Percentiles rank a stretch among this genome's conserved stretches.
phyloP scores from a whole-genome alignment of 2,329 filamentous ascomycete species.

The Colletotrichum costaricense region DNA sequence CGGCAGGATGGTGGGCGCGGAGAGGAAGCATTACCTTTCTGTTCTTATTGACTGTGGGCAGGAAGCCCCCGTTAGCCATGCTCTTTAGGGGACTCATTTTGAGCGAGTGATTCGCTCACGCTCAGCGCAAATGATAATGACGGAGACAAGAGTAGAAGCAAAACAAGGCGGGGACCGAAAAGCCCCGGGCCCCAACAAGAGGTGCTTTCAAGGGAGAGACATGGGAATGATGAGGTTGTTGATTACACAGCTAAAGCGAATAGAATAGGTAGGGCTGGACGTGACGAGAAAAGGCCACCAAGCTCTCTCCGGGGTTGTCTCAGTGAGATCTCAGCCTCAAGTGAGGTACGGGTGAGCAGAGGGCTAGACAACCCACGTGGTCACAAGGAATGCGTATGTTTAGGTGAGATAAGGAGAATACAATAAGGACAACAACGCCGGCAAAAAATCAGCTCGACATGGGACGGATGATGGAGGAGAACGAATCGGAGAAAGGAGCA shows the following conservation, averaged over 20 bases:
- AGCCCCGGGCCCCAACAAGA: conserved; percentile 20
- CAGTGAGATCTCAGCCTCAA: conserved; percentile 28
- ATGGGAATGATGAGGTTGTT: conserved; percentile 22
- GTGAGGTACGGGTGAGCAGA: not conserved
- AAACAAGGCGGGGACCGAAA: conserved; percentile 13
- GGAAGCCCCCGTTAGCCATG: conserved; percentile 63
- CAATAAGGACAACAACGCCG: conserved; percentile 7
- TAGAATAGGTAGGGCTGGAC: conserved; percentile 25
- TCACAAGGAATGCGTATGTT: conserved; percentile 6
- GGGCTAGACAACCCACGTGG: conserved; percentile 12
- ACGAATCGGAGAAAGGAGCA: not conserved
- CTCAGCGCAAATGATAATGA: not conserved
- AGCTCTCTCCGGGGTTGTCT: conserved; percentile 21
- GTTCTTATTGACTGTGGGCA: conserved; percentile 68
- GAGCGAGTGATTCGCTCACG: not conserved
- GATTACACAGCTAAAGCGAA: not conserved
- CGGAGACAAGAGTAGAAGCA: not conserved
- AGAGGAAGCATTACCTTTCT: conserved; percentile 59
- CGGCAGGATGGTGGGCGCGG: conserved; percentile 7
- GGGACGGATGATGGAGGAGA: conserved; percentile 7
- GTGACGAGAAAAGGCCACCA: conserved; percentile 8
- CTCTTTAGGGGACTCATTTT: conserved; percentile 34
- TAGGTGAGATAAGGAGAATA: not conserved
- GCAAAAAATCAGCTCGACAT: conserved; percentile 1
- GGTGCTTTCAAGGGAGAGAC: conserved; percentile 31